These are phyloP conservation scores for Thermomucor indicae-seudaticae DNA, from an alignment of 371 early-diverging fungal genomes.

Conservation along the genomic window DNA sequence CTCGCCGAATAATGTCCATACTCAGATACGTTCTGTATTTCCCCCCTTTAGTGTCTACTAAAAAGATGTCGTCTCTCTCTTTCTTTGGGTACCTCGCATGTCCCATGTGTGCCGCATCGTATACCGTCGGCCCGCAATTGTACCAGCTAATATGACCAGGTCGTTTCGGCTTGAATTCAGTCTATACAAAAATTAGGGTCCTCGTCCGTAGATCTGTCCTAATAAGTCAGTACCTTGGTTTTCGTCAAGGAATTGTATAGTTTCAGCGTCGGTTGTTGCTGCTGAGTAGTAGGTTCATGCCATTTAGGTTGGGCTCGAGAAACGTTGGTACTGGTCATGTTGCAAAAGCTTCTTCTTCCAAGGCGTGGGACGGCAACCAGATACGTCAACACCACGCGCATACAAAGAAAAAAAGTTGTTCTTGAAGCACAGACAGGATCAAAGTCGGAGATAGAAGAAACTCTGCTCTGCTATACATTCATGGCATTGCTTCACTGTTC, in stretches of 20 bases:
- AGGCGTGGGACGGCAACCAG: too few relatives aligned
- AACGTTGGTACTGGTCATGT: too few relatives aligned
- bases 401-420: too few relatives aligned
- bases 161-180: constrained; percentile 78
- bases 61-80: neutral
- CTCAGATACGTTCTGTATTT: constrained; percentile 96
- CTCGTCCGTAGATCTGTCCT: neutral
- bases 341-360: too few relatives aligned
- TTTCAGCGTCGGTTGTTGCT: constrained; percentile 42
- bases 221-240: constrained; percentile 47
- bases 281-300: constrained; percentile 20
- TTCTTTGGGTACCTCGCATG: constrained; percentile 72
- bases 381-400: too few relatives aligned
- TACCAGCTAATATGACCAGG: constrained; percentile 93
- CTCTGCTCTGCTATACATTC: too few relatives aligned
- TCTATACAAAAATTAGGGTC: constrained; percentile 43
- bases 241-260: constrained; percentile 79
- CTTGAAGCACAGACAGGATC: too few relatives aligned
- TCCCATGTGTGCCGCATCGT: constrained; percentile 98
- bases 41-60: too few relatives aligned
- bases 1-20: constrained; percentile 95
- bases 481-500: too few relatives aligned
- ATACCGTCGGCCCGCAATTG: constrained; percentile 99
- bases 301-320: constrained; percentile 32
- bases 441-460: too few relatives aligned